Evolutionary conservation across 345 rosid species (phyloP), one percentile per base, ranked within the genome.

Genomic region (Sisymbrium altissimum): DNA sequence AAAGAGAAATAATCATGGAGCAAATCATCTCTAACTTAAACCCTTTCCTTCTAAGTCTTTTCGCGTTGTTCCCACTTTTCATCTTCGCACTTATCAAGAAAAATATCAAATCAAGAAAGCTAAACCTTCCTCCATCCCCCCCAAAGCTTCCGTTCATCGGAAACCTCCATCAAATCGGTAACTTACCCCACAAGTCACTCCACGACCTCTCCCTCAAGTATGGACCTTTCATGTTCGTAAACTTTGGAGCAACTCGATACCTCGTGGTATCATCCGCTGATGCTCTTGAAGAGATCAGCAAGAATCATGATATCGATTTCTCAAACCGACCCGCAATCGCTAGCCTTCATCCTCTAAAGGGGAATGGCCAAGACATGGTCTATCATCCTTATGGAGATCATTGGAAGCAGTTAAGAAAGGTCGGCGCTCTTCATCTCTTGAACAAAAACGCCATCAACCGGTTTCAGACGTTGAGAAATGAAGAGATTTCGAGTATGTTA

Each of bases 301-400:
- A 63, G 46, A 77, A 49, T 27, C 76, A 77, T 12, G 80, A 77
- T 18, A 36, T 64, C 2, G 67, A 25, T 3, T 65, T 77, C 68
- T 64, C 80, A 0, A 65, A 65, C 54, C 52, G 80, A 1, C 76
- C 80, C 3, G 55, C 62, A 0, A 64, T 15, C 39, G 7, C 54
- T 19, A 67, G 67, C 48, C 62, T 61, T 9, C 12, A 48, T 2
- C 58, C 50, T 40, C 46, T 71, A 8, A 33, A 27, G 17, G 57
- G 75, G 4, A 67, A 68, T 12, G 70, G 80, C 4, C 57, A 38
- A 45, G 80, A 77, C 68, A 44, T 77, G 40, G 80, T 55, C 9
- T 77, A 64, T 65, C 70, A 73, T 65, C 80, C 77, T 9, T 71
- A 70, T n/a, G 80, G 76, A 23, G 80, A 77, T 2, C 75, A 77